Evolutionary conservation across 352 stramenopile genomes (phyloP), one percentile per base, ranked within the genome.

Genomic region (Globisporangium canariense): DNA sequence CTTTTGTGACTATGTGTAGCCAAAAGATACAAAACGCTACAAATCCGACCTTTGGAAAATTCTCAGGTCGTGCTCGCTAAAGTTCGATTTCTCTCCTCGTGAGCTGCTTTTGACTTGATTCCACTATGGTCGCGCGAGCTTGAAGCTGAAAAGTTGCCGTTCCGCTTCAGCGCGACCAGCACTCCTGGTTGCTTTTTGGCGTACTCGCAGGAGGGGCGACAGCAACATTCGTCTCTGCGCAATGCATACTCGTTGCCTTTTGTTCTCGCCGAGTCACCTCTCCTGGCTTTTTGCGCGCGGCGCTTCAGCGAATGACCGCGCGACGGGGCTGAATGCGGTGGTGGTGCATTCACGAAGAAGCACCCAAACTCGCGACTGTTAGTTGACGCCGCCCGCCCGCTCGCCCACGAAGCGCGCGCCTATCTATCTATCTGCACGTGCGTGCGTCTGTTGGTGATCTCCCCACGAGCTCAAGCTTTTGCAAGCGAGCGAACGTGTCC

Each of bases 111-210:
- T 51, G 13, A 9, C 55, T 61, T 52, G 28, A 16, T 52, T 61
- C 52, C 38, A 61, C 30, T 61, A 52, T 61, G 13, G 4, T 3
- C 13, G 18, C 8, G 54, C 34, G 28, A 59, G 25, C 36, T 60
- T 60, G 55, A 60, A 60, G 54, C 36, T 59, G 9, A 51, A 41
- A 41, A 50, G 54, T 61, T 61, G 55, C 55, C 38, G n/a, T 34
- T 60, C 28, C 4, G 32, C 30, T 60, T 60, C 54, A 61, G 49
- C 10, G 25, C 36, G 41, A 62, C 56, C 41, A 36, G 53, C 56
- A 62, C 56, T 62, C 56, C 56, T 22, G 16, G 43, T 49, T 49
- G 43, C 43, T 22, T 46, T 49, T 49, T 49, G 40, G 22, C 25
- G 40, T 16, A 43, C 40, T 53, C n/a, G n/a, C 34, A 22, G 56